phyloP scores from a whole-genome alignment of 345 rosid species.

The Boechera retrofracta region DNA sequence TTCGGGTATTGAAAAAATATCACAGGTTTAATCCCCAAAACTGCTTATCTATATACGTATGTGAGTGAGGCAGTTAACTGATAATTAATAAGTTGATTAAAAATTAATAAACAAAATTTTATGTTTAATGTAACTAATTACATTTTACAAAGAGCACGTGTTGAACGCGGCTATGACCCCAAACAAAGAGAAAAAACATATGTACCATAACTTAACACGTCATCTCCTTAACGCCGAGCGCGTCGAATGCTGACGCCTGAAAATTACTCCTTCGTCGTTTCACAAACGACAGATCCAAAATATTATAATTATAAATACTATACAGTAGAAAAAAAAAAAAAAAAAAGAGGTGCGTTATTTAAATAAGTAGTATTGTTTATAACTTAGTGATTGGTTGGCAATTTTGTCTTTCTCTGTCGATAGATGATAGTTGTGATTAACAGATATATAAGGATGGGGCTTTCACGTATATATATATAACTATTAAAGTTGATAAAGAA shows the following conservation, averaged over 20 bases:
- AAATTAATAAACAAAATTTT: not conserved
- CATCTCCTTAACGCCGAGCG: conserved; percentile 29
- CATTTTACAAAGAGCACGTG: conserved; percentile 32
- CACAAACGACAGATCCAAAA: not conserved
- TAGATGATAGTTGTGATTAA: conserved; percentile 15
- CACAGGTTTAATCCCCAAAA: no score
- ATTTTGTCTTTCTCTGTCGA: conserved; percentile 29
- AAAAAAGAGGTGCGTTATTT: not conserved
- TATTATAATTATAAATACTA: not conserved
- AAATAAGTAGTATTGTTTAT: not conserved
- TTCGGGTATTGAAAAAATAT: no score
- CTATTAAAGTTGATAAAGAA: not conserved
- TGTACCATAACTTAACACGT: conserved; percentile 38
- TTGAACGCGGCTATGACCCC: conserved; percentile 17
- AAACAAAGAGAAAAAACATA: conserved; percentile 5
- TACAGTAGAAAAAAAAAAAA: not conserved
- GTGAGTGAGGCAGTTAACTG: not conserved
- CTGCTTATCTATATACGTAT: not conserved
- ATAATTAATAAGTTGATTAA: not conserved
- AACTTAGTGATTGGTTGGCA: conserved; percentile 25
- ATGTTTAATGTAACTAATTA: not conserved
- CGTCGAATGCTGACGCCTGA: conserved; percentile 30
- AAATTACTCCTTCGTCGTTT: conserved; percentile 26
- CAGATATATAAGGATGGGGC: conserved; percentile 14
- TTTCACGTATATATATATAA: not conserved